These are phyloP conservation scores for Gnomoniopsis smithogilvyi DNA, from an alignment of 2,329 filamentous ascomycete species.

Conservation along the genomic window DNA sequence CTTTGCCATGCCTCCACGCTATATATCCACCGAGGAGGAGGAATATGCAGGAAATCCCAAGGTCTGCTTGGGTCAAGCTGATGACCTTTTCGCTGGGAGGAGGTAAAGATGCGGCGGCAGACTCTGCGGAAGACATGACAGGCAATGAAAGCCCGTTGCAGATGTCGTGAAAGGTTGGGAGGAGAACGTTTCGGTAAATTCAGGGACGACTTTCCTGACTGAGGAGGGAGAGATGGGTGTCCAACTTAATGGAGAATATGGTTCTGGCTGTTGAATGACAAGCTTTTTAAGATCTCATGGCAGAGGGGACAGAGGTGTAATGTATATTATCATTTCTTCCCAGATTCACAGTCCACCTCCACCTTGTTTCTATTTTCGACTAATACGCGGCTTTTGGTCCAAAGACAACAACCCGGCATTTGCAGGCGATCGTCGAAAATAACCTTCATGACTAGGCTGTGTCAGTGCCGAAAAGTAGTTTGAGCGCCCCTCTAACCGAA, in stretches of 20 bases:
- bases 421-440: too few relatives aligned
- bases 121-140: not conserved
- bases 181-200: not conserved
- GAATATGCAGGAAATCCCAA: conserved; percentile 22
- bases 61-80: conserved; percentile 22
- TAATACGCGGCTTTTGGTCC: too few relatives aligned
- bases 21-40: conserved; percentile 21
- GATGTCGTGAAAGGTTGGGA: not conserved
- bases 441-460: too few relatives aligned
- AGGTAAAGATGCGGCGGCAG: not conserved
- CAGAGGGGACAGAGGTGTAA: too few relatives aligned
- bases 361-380: too few relatives aligned
- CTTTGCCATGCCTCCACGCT: conserved; percentile 27
- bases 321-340: too few relatives aligned
- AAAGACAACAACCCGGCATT: too few relatives aligned
- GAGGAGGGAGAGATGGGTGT: not conserved
- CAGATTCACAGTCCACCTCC: too few relatives aligned
- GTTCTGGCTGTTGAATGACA: too few relatives aligned
- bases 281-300: too few relatives aligned
- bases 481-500: too few relatives aligned
- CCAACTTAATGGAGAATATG: not conserved
- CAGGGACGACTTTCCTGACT: not conserved
- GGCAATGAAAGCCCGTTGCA: not conserved
- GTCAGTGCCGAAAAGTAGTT: too few relatives aligned
- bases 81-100: conserved; percentile 6